Base-by-base conservation (phyloP, 2,329 filamentous ascomycete species). In the Colletotrichum liriopes region DNA sequence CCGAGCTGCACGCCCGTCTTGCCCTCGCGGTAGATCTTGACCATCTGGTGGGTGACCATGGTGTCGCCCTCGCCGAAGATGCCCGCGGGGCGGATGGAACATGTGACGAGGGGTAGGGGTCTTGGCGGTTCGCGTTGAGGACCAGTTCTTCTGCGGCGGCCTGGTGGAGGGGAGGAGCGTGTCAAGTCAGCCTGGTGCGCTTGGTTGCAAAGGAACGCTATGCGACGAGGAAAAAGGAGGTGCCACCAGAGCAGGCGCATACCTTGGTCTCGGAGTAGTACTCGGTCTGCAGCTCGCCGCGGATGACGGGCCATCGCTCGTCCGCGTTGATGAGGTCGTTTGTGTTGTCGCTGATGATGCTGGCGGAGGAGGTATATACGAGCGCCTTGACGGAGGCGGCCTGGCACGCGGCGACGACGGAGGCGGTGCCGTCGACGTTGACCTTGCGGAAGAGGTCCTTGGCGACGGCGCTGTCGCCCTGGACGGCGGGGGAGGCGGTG, bases 181-280 rank as follows among this genome's bases (percentile, higher is more conserved):
- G 41, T n/a, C 39, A 43, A 23, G 70, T 66, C 41, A 71, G 62
- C 67, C 47, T 37, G 52, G 32, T 37, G 20, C 5, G 20, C 45
- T 35, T 45, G 9, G 12, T 43, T 16, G 8, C 60, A 26, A 37
- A 39, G 54, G 16, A 26, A 26, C 20, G 51, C n/a, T 35, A 20
- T n/a, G 54, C 45, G n/a, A 29, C 20, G 8, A 37, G 41, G 35
- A n/a, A 12, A n/a, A 5, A 45, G 12, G 26, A 26, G 9, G 20
- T 29, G 47, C 23, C 26, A 26, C 6, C 18, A 52, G 37, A 29
- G 41, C 23, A n/a, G 20, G 32, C 49, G 63, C 76, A 58, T 77
- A 93, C 93, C 90, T 98, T 98, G 18, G 94, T 97, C 83, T 95
- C 92, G 39, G 95, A 95, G 83, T 98, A 98, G 82, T 94, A 94